phyloP scores from a whole-genome alignment of 148 eudicot species.

The Fagopyrum homotropicum region DNA sequence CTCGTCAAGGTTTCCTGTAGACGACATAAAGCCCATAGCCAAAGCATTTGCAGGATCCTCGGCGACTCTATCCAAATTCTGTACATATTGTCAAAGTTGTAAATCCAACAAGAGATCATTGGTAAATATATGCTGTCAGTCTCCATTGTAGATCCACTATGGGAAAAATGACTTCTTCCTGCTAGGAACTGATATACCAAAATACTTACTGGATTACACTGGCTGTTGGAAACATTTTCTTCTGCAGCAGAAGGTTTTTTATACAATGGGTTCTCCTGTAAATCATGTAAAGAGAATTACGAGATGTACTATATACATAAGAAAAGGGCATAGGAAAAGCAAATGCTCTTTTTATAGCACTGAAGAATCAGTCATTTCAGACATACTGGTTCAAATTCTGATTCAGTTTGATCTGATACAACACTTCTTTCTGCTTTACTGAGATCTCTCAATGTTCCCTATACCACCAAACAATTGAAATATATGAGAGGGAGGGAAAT shows the following conservation, averaged over 20 bases:
- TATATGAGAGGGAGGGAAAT: neutral
- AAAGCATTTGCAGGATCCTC: conserved; percentile 4
- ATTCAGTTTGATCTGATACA: conserved; percentile 9
- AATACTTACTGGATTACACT: neutral
- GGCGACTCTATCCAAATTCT: neutral
- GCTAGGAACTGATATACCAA: neutral
- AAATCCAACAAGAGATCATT: neutral
- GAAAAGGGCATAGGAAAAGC: neutral
- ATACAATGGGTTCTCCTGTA: neutral
- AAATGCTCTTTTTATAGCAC: neutral
- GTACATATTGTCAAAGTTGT: neutral
- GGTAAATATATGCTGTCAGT: neutral
- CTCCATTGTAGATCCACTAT: neutral
- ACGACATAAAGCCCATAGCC: neutral
- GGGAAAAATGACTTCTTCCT: neutral
- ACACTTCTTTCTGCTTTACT: conserved; percentile 10
- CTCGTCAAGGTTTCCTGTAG: conserved; percentile 1
- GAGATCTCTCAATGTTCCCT: conserved; percentile 12
- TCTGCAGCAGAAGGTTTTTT: neutral
- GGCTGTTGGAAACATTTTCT: neutral
- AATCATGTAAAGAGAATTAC: neutral
- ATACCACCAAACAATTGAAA: neutral
- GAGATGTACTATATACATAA: neutral
- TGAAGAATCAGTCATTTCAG: neutral
- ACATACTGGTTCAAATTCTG: conserved; percentile 10